These are phyloP conservation scores for Volvox reticuliferus DNA, from an alignment of 139 green algal genomes.

Conservation along the genomic window DNA sequence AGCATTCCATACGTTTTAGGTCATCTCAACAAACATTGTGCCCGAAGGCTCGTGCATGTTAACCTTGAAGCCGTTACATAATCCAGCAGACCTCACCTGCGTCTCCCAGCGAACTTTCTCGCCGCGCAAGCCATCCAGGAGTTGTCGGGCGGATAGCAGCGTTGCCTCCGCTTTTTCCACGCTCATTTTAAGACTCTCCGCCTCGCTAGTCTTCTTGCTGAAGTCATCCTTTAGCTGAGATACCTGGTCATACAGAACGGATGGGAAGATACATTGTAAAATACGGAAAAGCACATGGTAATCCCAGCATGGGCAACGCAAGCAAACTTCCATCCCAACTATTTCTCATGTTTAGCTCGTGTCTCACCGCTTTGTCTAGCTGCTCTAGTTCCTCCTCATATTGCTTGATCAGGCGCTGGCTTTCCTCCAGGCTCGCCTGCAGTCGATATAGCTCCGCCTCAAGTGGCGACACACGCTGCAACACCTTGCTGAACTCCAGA, in stretches of 20 bases:
- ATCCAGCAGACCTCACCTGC: too few relatives aligned
- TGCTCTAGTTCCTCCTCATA: constrained; percentile 80
- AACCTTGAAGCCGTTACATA: too few relatives aligned
- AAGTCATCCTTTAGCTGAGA: constrained; percentile 81
- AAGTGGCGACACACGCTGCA: constrained; percentile 77
- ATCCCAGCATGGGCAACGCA: too few relatives aligned
- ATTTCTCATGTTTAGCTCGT: too few relatives aligned
- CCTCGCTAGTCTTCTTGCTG: constrained; percentile 75
- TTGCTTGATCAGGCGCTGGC: constrained; percentile 68
- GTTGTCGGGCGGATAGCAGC: constrained; percentile 70
- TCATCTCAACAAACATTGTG: too few relatives aligned
- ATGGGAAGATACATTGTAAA: too few relatives aligned
- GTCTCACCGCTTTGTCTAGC: constrained; percentile 63
- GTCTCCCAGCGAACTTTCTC: constrained; percentile 82
- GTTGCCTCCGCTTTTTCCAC: constrained; percentile 80
- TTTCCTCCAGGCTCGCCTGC: constrained; percentile 64
- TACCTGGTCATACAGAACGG: constrained; percentile 64
- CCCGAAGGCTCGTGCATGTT: too few relatives aligned
- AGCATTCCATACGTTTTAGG: too few relatives aligned
- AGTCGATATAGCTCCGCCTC: constrained; percentile 74
- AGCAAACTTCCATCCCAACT: too few relatives aligned
- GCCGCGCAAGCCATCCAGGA: constrained; percentile 81
- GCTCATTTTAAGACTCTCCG: constrained; percentile 72
- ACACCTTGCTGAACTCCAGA: constrained; percentile 65
- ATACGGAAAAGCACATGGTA: too few relatives aligned